phyloP scores from a whole-genome alignment of 495 filamentous ascomycete genomes.

The Neurospora intermedia region DNA sequence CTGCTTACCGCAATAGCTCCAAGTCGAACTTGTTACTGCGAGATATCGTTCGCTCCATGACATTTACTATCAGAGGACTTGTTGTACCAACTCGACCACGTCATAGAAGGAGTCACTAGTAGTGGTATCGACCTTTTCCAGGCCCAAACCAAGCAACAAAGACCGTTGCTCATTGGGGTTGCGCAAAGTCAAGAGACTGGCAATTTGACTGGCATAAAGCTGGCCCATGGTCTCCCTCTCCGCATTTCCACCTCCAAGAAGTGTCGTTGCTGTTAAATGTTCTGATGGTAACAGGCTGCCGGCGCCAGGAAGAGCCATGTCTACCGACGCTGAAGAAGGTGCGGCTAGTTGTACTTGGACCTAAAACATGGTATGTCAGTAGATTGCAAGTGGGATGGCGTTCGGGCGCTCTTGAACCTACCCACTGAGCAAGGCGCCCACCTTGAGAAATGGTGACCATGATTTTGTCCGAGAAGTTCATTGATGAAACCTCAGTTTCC shows the following conservation, averaged over 20 bases:
- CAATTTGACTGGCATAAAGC: conserved; percentile 80
- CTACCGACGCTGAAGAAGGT: conserved; percentile 46
- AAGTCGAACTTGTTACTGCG: neutral
- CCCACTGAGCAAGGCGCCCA: conserved; percentile 87
- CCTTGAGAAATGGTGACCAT: conserved; percentile 80
- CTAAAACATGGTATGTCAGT: conserved; percentile 32
- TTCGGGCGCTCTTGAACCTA: conserved; percentile 28
- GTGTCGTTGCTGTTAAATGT: conserved; percentile 74
- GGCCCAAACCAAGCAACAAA: conserved; percentile 71
- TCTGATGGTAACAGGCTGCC: conserved; percentile 61
- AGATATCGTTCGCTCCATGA: neutral
- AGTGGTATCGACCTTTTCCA: conserved; percentile 46
- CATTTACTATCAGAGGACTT: conserved; percentile 29
- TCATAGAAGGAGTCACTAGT: conserved; percentile 71
- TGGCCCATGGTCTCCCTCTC: conserved; percentile 78
- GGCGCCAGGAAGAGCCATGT: conserved; percentile 42
- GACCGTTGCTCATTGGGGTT: conserved; percentile 68
- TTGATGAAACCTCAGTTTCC: conserved; percentile 57
- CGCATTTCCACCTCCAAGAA: conserved; percentile 73
- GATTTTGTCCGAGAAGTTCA: conserved; percentile 85
- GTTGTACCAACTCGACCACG: conserved; percentile 67
- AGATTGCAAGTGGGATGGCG: neutral
- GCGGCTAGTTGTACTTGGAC: conserved; percentile 78
- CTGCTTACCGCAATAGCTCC: neutral
- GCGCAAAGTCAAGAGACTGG: conserved; percentile 59